A percentile compares a stretch with the other conserved stretches of the same genome.
Conservation (phyloP, 306 rosid genomes). For the Carpinus fangiana region DNA sequence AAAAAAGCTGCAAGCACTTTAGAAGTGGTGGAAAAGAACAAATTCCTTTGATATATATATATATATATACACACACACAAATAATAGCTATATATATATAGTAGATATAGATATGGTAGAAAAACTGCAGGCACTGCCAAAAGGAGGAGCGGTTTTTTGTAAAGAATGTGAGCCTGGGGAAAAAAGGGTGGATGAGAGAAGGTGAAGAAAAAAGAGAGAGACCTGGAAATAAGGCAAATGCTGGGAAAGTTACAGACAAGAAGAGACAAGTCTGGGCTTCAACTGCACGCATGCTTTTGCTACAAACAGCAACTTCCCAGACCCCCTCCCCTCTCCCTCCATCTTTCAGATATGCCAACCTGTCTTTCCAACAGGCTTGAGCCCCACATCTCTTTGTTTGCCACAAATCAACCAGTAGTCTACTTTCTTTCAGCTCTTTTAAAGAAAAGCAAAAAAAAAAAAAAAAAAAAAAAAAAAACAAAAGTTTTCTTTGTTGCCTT, state of each 20-base stretch:
- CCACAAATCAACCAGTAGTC: neutral
- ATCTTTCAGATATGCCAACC: constrained; percentile 38
- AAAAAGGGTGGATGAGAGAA: constrained; percentile 17
- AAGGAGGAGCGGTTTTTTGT: constrained; percentile 21
- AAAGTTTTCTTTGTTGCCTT: constrained; percentile 8
- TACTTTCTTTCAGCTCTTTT: neutral
- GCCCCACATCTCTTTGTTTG: constrained; percentile 33
- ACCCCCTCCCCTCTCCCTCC: constrained; percentile 3
- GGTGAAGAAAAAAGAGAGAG: constrained; percentile 2
- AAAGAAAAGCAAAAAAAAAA: constrained; percentile 23
- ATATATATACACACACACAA: neutral
- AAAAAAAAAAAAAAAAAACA: neutral
- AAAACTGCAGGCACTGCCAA: constrained; percentile 27
- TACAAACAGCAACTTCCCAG: constrained; percentile 37
- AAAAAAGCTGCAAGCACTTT: constrained; percentile 7
- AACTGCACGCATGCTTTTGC: constrained; percentile 62
- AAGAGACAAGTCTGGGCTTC: constrained; percentile 55
- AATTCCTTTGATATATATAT: constrained; percentile 14
- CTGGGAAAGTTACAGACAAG: constrained; percentile 61
- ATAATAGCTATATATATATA: constrained; percentile 2
- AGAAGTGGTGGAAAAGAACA: constrained; percentile 12
- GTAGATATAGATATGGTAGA: neutral
- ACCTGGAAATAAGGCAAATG: constrained; percentile 56
- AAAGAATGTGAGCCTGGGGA: constrained; percentile 9
- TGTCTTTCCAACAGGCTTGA: constrained; percentile 43